Base-by-base conservation (phyloP, 345 rosid species). In the Carallia pectinifolia region DNA sequence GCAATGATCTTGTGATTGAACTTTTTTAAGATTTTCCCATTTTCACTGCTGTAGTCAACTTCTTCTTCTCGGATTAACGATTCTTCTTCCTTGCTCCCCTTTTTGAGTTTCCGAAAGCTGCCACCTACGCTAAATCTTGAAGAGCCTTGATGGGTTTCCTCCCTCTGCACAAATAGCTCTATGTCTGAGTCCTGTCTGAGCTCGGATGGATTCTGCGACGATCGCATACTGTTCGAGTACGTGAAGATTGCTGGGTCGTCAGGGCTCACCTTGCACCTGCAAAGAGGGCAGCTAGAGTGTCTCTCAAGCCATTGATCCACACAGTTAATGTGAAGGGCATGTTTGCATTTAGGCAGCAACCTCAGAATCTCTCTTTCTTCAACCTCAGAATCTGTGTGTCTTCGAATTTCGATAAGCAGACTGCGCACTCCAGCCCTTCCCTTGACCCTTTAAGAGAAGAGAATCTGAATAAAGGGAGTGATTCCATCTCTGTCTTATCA, bases 301-400 rank as follows among this genome's bases (percentile, higher is more conserved):
- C 74, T 84, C 69, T 91, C 96, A 27, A 91, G 96, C 98, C 98
- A 91, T 69, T 76, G 85, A 74, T 94, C 98, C 38, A 94, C 87
- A 29, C 97, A 94, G 71, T 79, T 79, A 33, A 91, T 82, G 72
- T 94, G 95, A 58, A 94, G 91, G 23, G 93, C 98, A 70, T 94
- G 98, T 53, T 87, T 80, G 78, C 98, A 91, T 58, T 83, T 82
- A 1, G 97, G 98, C 72, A 94, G 72, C 72, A 94, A 58, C 69
- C 95, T 64, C 2, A 94, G 84, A 55, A 91, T 80, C 72, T 94
- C 98, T n/a, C n/a, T n/a, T n/a, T n/a, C n/a, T n/a, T n/a, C 72
- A 94, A 58, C 69, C 95, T 64, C 2, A 94, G 84, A 55, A 91
- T 80, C 72, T 94, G 97, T 23, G 23, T 64, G 13, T 88, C 93